These are phyloP conservation scores for Microsporum audouinii DNA, from an alignment of 2,329 filamentous ascomycete species.

Conservation along the genomic window DNA sequence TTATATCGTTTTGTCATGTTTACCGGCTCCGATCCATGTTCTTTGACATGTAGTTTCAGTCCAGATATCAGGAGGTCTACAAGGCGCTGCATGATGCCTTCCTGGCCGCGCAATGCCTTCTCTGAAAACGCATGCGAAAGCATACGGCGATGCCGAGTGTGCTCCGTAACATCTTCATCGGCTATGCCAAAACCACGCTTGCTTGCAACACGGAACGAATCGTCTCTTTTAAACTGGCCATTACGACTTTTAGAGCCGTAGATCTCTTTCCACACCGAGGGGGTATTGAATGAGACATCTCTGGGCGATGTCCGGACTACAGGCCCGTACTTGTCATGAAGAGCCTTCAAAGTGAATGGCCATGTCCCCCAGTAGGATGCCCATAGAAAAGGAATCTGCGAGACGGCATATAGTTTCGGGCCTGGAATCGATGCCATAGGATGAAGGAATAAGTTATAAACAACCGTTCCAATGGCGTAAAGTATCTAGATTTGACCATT, in stretches of 20 bases:
- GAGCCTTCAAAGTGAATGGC: background rate
- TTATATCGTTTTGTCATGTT: slow-evolving; percentile 28
- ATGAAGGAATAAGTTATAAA: slow-evolving; percentile 10
- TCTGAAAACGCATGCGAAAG: slow-evolving; percentile 29
- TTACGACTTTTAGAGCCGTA: slow-evolving; percentile 24
- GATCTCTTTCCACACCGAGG: slow-evolving; percentile 26
- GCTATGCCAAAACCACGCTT: slow-evolving; percentile 16
- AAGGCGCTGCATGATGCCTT: slow-evolving; percentile 24
- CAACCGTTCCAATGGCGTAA: background rate
- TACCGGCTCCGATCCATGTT: slow-evolving; percentile 9
- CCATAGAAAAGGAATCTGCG: slow-evolving; percentile 2
- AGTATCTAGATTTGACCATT: background rate
- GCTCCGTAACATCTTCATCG: slow-evolving; percentile 19
- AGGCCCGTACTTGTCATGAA: slow-evolving; percentile 18
- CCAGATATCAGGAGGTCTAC: slow-evolving; percentile 19
- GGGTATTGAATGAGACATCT: slow-evolving; percentile 26
- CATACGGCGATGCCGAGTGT: slow-evolving; percentile 24
- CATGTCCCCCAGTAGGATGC: slow-evolving; percentile 3
- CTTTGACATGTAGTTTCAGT: background rate
- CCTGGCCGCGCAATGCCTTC: slow-evolving; percentile 24
- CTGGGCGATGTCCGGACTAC: slow-evolving; percentile 32
- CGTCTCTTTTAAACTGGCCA: slow-evolving; percentile 16
- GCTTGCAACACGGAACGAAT: slow-evolving; percentile 14
- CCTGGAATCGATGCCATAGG: slow-evolving; percentile 8
- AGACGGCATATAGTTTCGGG: slow-evolving; percentile 6